A percentile compares a stretch with the other conserved stretches of the same genome.
phyloP scores from a whole-genome alignment of 495 filamentous ascomycete species.

The Talaromyces trachyspermus region DNA sequence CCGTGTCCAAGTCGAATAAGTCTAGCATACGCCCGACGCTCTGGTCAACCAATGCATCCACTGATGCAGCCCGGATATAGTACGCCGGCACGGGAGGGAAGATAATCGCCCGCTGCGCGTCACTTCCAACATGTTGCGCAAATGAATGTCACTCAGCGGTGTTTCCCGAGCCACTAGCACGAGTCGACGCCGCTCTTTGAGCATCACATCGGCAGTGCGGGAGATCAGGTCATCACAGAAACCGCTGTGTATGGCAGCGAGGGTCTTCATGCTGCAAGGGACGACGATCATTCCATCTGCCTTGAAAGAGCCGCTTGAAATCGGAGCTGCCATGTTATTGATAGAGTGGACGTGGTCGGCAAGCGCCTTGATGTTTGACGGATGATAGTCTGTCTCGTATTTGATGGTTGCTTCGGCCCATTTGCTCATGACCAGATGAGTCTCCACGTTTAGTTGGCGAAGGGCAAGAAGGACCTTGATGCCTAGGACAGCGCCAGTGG shows the following conservation, averaged over 20 bases:
- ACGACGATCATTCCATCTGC: constrained; percentile 35
- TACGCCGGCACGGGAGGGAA: constrained; percentile 39
- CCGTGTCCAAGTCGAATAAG: constrained; percentile 37
- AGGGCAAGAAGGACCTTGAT: constrained; percentile 30
- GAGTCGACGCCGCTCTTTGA: constrained; percentile 35
- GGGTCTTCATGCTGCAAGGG: constrained; percentile 36
- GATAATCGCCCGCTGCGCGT: constrained; percentile 31
- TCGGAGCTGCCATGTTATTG: constrained; percentile 30
- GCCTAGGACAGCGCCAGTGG: constrained; percentile 30
- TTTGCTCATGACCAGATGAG: constrained; percentile 35
- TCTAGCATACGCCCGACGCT: constrained; percentile 39
- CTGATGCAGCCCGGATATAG: constrained; percentile 25
- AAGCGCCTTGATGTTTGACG: constrained; percentile 26
- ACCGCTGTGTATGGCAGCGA: constrained; percentile 23
- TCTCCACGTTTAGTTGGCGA: constrained; percentile 31
- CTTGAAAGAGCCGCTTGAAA: constrained; percentile 29
- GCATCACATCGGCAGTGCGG: constrained; percentile 37
- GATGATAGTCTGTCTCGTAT: constrained; percentile 35
- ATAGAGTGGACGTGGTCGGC: constrained; percentile 31
- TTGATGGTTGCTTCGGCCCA: constrained; percentile 37
- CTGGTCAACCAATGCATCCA: constrained; percentile 36
- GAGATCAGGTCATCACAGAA: constrained; percentile 40
- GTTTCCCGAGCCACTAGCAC: constrained; percentile 38
- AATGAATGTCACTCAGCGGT: constrained; percentile 38
- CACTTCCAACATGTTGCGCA: constrained; percentile 37